Conservation (phyloP, 108 stramenopile genomes). For the Nitzschia putrida region DNA sequence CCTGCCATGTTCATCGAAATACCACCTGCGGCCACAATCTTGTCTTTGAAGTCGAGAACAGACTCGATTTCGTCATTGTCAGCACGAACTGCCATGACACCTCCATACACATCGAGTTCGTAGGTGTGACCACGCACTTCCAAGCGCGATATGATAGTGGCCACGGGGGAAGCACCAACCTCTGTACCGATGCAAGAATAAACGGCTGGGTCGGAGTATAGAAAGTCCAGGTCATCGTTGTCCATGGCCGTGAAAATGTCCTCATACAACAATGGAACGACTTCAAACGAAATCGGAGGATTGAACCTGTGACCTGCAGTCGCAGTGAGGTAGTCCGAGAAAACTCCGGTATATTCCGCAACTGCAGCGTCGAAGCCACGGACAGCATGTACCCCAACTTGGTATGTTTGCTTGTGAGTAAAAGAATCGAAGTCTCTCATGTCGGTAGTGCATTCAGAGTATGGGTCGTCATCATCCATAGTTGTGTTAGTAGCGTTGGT, state of each 20-base stretch:
- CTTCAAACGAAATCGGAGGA: conserved; percentile 25
- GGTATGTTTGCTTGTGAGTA: conserved; percentile 21
- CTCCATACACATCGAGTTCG: no score
- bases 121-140: no score
- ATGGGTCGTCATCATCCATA: no score
- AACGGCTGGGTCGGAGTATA: conserved; percentile 34
- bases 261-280: neutral
- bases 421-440: conserved; percentile 7
- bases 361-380: conserved; percentile 29
- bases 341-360: conserved; percentile 24
- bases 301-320: conserved; percentile 38
- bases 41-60: no score
- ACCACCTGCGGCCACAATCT: no score
- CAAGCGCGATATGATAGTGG: no score
- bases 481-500: no score
- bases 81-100: no score
- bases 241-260: neutral
- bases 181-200: conserved; percentile 38
- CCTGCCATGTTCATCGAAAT: no score
- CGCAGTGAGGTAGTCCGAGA: conserved; percentile 34
- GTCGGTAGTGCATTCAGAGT: no score
- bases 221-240: conserved; percentile 23
- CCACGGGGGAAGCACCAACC: conserved; percentile 29
- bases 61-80: no score
- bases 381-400: conserved; percentile 35